Evolutionary conservation across 1,284 basidiomycete genomes (phyloP).

Genomic region (Schizophyllum amplum): DNA sequence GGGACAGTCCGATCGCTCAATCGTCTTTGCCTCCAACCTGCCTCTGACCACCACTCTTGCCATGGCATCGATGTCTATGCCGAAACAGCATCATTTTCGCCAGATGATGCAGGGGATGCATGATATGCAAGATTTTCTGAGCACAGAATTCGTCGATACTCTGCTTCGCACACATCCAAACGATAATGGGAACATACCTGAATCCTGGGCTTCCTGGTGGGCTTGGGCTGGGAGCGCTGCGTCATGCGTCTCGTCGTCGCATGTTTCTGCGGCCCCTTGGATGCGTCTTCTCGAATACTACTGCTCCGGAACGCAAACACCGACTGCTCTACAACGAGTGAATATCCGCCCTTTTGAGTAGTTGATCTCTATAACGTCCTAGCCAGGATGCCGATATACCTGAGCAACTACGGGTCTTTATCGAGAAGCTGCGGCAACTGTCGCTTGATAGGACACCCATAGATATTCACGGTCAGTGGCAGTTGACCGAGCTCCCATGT

Average conservation of each 20-base stretch:
- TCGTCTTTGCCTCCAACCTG: too few species aligned
- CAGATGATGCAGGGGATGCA: slow-evolving; percentile 3
- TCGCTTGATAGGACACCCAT: background rate
- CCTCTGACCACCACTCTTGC: too few species aligned
- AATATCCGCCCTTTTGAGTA: too few species aligned
- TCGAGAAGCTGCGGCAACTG: background rate
- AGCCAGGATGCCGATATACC: background rate
- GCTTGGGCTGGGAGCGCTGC: background rate
- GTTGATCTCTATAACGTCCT: background rate
- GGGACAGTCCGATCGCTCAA: too few species aligned
- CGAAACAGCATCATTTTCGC: too few species aligned
- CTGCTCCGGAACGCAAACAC: too few species aligned
- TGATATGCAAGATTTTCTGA: slow-evolving; percentile 2
- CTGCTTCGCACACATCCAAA: slow-evolving; percentile 16
- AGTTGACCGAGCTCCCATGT: background rate
- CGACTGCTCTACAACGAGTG: too few species aligned
- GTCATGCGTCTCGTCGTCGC: too few species aligned
- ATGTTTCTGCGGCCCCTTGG: background rate
- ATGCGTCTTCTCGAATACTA: background rate
- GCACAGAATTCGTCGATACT: slow-evolving; percentile 3
- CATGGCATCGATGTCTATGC: too few species aligned
- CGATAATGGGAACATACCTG: slow-evolving; percentile 6
- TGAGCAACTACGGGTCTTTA: background rate
- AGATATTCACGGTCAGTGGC: background rate
- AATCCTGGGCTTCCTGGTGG: background rate